Evolutionary conservation across 352 stramenopile genomes (phyloP), one percentile per base, ranked within the genome.

Genomic region (Phytopythium kandeliae): DNA sequence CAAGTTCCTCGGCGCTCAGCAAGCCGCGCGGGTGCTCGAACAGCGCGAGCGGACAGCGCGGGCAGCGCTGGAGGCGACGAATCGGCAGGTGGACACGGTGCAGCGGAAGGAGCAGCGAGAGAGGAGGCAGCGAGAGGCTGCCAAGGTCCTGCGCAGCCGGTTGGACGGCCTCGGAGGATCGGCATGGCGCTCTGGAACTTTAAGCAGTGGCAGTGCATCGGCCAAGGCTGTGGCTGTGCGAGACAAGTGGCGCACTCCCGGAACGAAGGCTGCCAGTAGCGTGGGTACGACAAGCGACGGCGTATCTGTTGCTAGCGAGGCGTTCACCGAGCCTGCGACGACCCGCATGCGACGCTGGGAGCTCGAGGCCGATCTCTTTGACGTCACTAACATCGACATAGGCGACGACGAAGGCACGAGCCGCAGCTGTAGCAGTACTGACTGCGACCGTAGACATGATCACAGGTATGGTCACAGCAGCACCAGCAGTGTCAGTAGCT

Each of bases 1-100:
- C 57, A 63, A 69, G 44, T 78, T 91, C 28, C 59, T 89, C 9
- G 74, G 71, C 0, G 74, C 73, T 0, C 55, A 85, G 26, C 76
- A 69, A 11, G 78, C 74, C 0, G 71, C 71, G 3, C 55, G 61
- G 2, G 74, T 85, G 52, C 40, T 89, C 21, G 75, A 82, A 15
- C 58, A 75, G 43, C 67, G 77, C 22, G 73, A 86, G 15, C 51
- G 50, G 21, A 45, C 67, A 15, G 63, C 60, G 5, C 57, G 11
- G 31, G 31, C 59, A 9, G 59, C 62, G 13, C 36, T 69, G 21
- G 21, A 26, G 21, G 21, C 15, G 6, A n/a, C 3, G 15, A 48
- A 54, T 26, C 36, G 54, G n/a, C 55, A 72, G 19, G 41, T 69
- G 2, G 61, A 82, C n/a, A 55, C 70, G 5, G 70, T 78, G 19